These are phyloP conservation scores for Picea abies DNA, from an alignment of 83 land plant species.

Conservation along the genomic window DNA sequence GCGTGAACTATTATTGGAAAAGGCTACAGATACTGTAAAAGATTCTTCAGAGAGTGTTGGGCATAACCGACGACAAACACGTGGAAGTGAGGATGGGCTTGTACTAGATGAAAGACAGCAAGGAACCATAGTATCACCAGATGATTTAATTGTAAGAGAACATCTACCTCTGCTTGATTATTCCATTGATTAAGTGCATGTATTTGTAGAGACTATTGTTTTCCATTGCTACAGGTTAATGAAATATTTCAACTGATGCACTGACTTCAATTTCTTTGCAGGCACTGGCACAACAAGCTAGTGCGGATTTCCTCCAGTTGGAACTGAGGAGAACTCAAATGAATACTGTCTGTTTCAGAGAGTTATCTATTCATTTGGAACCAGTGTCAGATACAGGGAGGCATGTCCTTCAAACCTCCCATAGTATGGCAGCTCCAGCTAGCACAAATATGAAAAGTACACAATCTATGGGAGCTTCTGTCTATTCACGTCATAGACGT, in stretches of 20 bases:
- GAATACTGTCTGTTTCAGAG: conserved; percentile 76
- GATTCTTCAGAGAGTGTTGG: conserved; percentile 66
- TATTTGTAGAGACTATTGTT: neutral
- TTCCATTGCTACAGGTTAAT: neutral
- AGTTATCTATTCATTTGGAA: conserved; percentile 24
- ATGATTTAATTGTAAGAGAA: conserved; percentile 74
- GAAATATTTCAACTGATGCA: neutral
- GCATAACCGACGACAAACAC: conserved; percentile 73
- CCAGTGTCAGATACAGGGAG: conserved; percentile 3
- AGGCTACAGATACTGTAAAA: conserved; percentile 63
- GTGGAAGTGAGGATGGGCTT: conserved; percentile 80
- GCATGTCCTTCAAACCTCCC: neutral
- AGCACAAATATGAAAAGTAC: neutral
- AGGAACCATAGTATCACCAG: conserved; percentile 56
- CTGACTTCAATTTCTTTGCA: conserved; percentile 15
- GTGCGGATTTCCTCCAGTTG: conserved; percentile 54
- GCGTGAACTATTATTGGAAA: conserved; percentile 69
- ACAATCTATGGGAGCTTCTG: conserved; percentile 9
- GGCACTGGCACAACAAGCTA: conserved; percentile 76
- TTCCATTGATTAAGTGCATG: neutral
- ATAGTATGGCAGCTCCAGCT: neutral
- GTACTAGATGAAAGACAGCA: conserved; percentile 54
- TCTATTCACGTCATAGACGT: neutral
- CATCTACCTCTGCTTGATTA: neutral
- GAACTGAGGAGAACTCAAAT: conserved; percentile 82